Evolutionary conservation across 345 rosid species (phyloP), one percentile per base, ranked within the genome.

Genomic region (Erucastrum elatum): DNA sequence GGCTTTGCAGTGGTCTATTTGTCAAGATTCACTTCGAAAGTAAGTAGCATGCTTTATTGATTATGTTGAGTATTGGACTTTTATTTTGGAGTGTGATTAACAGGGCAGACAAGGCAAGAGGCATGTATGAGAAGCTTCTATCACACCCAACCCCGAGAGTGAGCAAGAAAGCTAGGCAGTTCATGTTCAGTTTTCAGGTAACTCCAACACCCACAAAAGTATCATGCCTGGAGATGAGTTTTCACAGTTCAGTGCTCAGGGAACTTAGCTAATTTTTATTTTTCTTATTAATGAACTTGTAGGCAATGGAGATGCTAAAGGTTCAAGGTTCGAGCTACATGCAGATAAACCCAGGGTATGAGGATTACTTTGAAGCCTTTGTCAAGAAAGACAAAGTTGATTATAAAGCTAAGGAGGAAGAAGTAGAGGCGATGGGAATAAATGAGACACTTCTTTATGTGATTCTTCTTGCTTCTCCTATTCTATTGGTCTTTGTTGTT

Each of bases 261-360:
- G 55, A 13, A 46, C 55, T 46, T 46, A 46, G 16, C 55, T 34
- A 59, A 68, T 13, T 29, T 17, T 21, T 21, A 21, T 21, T 34
- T 58, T 58, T 61, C 3, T 8, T 64, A 0, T 21, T 35, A 10
- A 33, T 9, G 11, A 63, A 41, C 6, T 35, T 31, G 25, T 72
- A 94, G 97, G 98, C 97, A 74, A 90, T 92, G 96, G 92, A 89
- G 76, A 86, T 88, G 87, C 76, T 94, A 87, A 94, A 90, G 91
- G 81, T 89, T 11, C 83, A 82, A 8, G 85, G 82, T 46, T 87
- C 92, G 29, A 84, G 77, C 69, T 72, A 55, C 58, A 67, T 82
- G 0, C 31, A 85, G 9, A 76, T 44, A 53, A 84, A 77, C 84
- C 75, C 80, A 2, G 97, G 87, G 44, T 90, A 88, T 77, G 84